Evolutionary conservation across 805 yeast species (phyloP).

Genomic region (Candida palmyrensis): DNA sequence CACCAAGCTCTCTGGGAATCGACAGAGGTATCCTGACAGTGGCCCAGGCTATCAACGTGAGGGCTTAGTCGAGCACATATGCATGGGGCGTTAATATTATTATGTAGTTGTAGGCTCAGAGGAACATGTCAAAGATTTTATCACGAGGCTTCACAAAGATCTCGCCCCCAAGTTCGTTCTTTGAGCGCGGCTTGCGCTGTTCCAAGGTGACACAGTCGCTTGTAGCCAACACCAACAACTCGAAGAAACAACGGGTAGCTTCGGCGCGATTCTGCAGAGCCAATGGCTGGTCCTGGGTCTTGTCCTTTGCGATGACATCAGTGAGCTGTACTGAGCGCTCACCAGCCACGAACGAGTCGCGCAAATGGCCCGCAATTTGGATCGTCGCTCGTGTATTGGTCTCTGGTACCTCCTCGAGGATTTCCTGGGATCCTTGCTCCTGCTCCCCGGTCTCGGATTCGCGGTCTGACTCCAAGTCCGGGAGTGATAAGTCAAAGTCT

Average conservation of each 20-base stretch:
- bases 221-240: slow-evolving; percentile 76
- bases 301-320: slow-evolving; percentile 37
- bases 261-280: too few species aligned
- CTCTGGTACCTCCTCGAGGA: slow-evolving; percentile 15
- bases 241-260: slow-evolving; percentile 75
- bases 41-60: too few species aligned
- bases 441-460: slow-evolving; percentile 2
- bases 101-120: too few species aligned
- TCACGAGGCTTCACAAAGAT: slow-evolving; percentile 49
- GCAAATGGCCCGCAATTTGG: slow-evolving; percentile 47
- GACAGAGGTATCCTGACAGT: too few species aligned
- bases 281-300: slow-evolving; percentile 14
- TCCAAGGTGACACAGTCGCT: slow-evolving; percentile 60
- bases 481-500: slow-evolving; percentile 18
- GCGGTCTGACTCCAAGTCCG: slow-evolving; percentile 12
- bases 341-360: slow-evolving; percentile 23
- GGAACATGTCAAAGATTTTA: slow-evolving; percentile 22
- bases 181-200: slow-evolving; percentile 40
- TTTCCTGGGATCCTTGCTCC: slow-evolving; percentile 11
- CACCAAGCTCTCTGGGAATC: too few species aligned
- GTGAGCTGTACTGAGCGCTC: slow-evolving; percentile 31
- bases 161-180: slow-evolving; percentile 46
- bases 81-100: too few species aligned
- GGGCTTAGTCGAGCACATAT: too few species aligned
- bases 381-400: slow-evolving; percentile 45